These are phyloP conservation scores for Pythium graminicola DNA, from an alignment of 352 stramenopile species.

Conservation along the genomic window DNA sequence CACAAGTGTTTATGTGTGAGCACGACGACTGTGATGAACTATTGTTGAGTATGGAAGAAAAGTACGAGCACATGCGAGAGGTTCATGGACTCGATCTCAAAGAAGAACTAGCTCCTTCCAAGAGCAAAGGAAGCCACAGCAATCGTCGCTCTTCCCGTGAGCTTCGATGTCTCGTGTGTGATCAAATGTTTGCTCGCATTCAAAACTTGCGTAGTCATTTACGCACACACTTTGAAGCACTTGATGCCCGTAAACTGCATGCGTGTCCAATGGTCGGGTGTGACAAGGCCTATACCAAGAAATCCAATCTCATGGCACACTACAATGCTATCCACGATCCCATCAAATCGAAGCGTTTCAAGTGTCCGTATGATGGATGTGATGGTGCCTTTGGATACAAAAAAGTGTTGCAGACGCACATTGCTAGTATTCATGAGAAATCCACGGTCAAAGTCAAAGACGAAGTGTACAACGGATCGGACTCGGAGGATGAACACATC, in stretches of 20 bases:
- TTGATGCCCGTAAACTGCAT: slow-evolving; percentile 59
- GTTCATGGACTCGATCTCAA: slow-evolving; percentile 20
- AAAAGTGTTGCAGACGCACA: slow-evolving; percentile 53
- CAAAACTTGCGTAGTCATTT: slow-evolving; percentile 54
- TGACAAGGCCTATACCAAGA: slow-evolving; percentile 55
- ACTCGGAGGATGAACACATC: slow-evolving; percentile 5
- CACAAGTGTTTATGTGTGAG: slow-evolving; percentile 46
- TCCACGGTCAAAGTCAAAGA: not conserved
- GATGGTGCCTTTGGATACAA: slow-evolving; percentile 68
- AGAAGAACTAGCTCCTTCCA: not conserved
- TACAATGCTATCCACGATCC: slow-evolving; percentile 64
- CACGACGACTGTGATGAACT: slow-evolving; percentile 41
- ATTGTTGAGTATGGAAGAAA: slow-evolving; percentile 43
- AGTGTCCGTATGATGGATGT: slow-evolving; percentile 52
- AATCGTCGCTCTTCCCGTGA: slow-evolving; percentile 9
- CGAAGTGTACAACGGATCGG: not conserved
- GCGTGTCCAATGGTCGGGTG: slow-evolving; percentile 53
- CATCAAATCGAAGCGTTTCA: slow-evolving; percentile 53
- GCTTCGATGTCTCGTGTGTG: slow-evolving; percentile 48
- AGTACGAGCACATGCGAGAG: slow-evolving; percentile 32
- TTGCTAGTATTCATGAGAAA: slow-evolving; percentile 55
- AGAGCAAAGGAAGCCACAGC: not conserved
- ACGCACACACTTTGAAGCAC: slow-evolving; percentile 51
- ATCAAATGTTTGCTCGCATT: slow-evolving; percentile 40
- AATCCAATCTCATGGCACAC: slow-evolving; percentile 71